These are phyloP conservation scores for Anethum foeniculum DNA, from an alignment of 140 eudicot genomes.

Conservation along the genomic window DNA sequence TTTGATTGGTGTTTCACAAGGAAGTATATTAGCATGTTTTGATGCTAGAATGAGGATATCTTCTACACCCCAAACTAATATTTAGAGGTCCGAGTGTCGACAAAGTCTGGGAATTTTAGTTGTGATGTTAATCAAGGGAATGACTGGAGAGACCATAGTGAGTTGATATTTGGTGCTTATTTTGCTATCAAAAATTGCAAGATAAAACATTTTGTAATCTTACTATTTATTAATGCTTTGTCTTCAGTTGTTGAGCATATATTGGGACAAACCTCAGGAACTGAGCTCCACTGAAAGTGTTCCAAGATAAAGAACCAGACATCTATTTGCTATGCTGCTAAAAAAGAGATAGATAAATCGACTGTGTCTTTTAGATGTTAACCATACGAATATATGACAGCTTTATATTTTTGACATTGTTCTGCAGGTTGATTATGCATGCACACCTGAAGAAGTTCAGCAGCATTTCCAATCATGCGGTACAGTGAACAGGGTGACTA, in stretches of 20 bases:
- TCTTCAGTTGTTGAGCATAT: neutral
- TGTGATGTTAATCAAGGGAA: neutral
- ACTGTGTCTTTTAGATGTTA: neutral
- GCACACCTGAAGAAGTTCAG: conserved; percentile 99
- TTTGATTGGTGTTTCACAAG: neutral
- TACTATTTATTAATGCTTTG: neutral
- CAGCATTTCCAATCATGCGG: conserved; percentile 96
- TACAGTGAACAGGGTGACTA: conserved; percentile 86
- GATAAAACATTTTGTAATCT: neutral
- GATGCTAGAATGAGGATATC: neutral
- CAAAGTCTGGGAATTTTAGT: neutral
- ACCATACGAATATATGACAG: neutral
- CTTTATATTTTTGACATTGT: neutral
- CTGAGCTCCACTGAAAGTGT: conserved; percentile 2
- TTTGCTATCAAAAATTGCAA: neutral
- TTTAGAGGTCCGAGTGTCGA: neutral
- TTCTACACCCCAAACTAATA: neutral
- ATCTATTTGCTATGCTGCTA: neutral
- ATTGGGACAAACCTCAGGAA: neutral
- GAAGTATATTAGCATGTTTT: neutral
- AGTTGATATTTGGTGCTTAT: neutral
- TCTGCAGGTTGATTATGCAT: conserved; percentile 90
- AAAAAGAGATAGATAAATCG: neutral
- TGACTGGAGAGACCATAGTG: neutral
- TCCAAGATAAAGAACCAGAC: neutral